phyloP scores from a whole-genome alignment of 495 filamentous ascomycete genomes.

The Hamigera avellanea region DNA sequence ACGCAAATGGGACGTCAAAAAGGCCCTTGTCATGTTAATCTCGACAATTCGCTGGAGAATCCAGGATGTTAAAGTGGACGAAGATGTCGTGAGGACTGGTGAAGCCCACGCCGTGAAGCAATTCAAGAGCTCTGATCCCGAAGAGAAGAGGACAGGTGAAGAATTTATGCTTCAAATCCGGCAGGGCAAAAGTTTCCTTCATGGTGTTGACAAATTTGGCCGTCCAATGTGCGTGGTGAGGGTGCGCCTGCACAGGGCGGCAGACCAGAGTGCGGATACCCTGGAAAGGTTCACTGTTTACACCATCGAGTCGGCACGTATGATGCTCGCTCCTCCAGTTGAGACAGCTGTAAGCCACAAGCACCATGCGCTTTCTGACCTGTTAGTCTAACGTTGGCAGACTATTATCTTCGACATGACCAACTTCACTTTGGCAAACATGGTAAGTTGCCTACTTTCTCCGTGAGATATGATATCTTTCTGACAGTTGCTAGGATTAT shows the following conservation, averaged over 20 bases:
- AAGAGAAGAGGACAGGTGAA: constrained; percentile 52
- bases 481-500: constrained; percentile 56
- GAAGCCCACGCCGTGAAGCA: constrained; percentile 55
- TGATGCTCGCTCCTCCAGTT: constrained; percentile 66
- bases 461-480: background rate
- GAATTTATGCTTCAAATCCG: constrained; percentile 80
- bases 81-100: constrained; percentile 71
- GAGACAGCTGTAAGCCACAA: constrained; percentile 74
- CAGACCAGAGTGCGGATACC: constrained; percentile 69
- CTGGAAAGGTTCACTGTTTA: constrained; percentile 88
- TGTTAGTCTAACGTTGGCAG: constrained; percentile 24
- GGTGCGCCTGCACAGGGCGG: constrained; percentile 66
- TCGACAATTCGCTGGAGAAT: constrained; percentile 88
- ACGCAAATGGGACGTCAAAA: constrained; percentile 92
- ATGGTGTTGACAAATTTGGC: constrained; percentile 75
- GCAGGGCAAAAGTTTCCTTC: constrained; percentile 91
- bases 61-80: constrained; percentile 72
- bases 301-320: constrained; percentile 81
- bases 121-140: constrained; percentile 40
- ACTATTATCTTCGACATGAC: constrained; percentile 94
- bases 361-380: constrained; percentile 7
- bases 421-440: constrained; percentile 82
- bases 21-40: constrained; percentile 86
- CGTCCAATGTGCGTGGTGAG: constrained; percentile 82
- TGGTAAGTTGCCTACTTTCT: constrained; percentile 43